Evolutionary conservation across 2,329 filamentous ascomycete species (phyloP).

Genomic region (Sclerotinia minor): DNA sequence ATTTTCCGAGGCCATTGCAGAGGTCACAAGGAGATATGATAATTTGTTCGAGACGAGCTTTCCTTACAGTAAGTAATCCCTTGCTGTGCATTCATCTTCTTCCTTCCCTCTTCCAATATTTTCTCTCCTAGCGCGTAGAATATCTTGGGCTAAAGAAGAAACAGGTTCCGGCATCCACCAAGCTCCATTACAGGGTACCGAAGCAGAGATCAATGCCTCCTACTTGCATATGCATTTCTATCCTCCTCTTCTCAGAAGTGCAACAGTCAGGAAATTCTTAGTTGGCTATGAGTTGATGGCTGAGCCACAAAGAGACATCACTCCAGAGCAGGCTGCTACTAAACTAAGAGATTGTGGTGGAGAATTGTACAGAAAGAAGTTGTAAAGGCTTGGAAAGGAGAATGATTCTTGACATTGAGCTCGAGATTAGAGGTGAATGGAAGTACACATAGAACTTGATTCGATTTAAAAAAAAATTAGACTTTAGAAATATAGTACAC

Average conservation of each 20-base stretch:
- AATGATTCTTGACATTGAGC: neutral
- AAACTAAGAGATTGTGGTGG: slow-evolving; percentile 74
- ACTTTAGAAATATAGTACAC: neutral
- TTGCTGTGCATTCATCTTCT: neutral
- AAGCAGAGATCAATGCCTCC: slow-evolving; percentile 81
- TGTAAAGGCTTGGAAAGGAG: slow-evolving; percentile 24
- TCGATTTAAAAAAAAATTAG: neutral
- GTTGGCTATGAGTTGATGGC: slow-evolving; percentile 97
- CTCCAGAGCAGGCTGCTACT: slow-evolving; percentile 88
- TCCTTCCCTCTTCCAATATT: neutral
- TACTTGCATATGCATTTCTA: slow-evolving; percentile 99
- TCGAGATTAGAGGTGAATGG: neutral
- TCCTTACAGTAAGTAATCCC: slow-evolving; percentile 71
- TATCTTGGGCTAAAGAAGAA: neutral
- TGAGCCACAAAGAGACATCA: slow-evolving; percentile 97
- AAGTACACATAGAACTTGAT: too few relatives aligned
- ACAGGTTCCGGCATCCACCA: slow-evolving; percentile 90
- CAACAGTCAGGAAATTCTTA: slow-evolving; percentile 92
- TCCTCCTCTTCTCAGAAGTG: slow-evolving; percentile 85
- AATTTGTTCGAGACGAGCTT: slow-evolving; percentile 97
- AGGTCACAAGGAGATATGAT: slow-evolving; percentile 89
- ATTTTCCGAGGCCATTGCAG: slow-evolving; percentile 81
- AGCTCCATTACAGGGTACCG: slow-evolving; percentile 78
- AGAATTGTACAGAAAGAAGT: slow-evolving; percentile 72
- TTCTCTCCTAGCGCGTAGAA: neutral